Conservation (phyloP, 2,329 filamentous ascomycete genomes). For the Harringtonia lauricola region DNA sequence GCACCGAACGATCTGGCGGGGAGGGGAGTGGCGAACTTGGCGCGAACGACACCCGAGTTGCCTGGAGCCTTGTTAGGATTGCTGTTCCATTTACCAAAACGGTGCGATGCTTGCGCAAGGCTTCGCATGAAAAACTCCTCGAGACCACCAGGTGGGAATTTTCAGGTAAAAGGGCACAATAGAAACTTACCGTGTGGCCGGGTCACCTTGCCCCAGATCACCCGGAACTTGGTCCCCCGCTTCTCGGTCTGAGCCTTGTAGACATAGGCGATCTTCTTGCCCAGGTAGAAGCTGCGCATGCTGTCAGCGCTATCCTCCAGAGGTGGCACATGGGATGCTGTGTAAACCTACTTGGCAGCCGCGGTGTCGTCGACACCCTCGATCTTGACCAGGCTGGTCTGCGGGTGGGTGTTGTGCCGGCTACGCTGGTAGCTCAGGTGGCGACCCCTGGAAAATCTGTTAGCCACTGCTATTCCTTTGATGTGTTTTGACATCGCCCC, state of each 20-base stretch:
- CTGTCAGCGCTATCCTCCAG: too few species aligned
- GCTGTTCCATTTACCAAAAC: too few species aligned
- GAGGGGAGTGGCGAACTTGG: constrained; percentile 93
- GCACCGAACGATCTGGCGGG: constrained; percentile 94
- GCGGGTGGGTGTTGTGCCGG: constrained; percentile 83
- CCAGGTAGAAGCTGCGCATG: constrained; percentile 70
- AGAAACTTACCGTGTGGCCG: constrained; percentile 13
- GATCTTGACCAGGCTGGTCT: constrained; percentile 93
- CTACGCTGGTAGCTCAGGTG: constrained; percentile 97
- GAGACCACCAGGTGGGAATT: too few species aligned
- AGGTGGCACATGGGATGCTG: constrained; percentile 5
- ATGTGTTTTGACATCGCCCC: neutral
- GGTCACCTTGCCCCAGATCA: constrained; percentile 29
- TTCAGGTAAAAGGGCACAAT: too few species aligned
- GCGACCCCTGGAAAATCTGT: constrained; percentile 60
- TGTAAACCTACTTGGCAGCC: constrained; percentile 66
- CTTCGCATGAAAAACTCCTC: too few species aligned
- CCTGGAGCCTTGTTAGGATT: constrained; percentile 35
- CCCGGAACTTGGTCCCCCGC: constrained; percentile 94
- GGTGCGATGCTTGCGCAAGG: too few species aligned
- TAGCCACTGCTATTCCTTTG: constrained; percentile 9
- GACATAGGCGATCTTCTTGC: constrained; percentile 98
- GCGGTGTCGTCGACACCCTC: constrained; percentile 90
- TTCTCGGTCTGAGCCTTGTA: constrained; percentile 94
- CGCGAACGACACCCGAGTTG: constrained; percentile 96